Base-by-base conservation (phyloP, 805 yeast genomes). In the Ogataea thermomethanolica region DNA sequence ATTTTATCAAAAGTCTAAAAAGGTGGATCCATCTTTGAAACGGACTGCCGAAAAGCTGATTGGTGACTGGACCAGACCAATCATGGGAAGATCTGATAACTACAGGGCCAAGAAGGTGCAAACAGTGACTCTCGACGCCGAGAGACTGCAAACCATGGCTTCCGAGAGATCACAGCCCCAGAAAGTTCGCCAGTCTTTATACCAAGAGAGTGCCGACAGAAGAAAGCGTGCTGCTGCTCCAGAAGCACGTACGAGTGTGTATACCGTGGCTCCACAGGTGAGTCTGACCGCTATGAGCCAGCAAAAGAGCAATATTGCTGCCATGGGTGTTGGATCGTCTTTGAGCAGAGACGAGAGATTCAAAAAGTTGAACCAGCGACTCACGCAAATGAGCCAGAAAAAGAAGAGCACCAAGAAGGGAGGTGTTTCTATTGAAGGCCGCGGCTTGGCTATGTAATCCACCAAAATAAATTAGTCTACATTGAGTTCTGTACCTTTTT, bases 51-150 rank as follows among this genome's bases (percentile, higher is more conserved):
- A 93, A 58, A 80, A 80, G 58, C 69, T 93, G 45, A 84, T 93
- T 50, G 96, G 96, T 20, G 95, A 89, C 61, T 93, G 99, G 99
- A 91, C 97, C 7, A 78, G 99, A 65, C 99, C 99, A 32, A 88
- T 93, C 47, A 86, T 93, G 74, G 95, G 95, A 51, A 83, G 95
- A 45, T 83, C 95, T 3, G 98, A 91, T 64, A 88, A 90, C 54
- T 91, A 90, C 69, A 81, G 93, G 62, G 96, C 91, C 64, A 81
- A 86, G 65, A 71, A 78, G 46, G 81, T 91, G 45, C 75, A 74
- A 53, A 74, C 80, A 46, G 75, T 78, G 46, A 78, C 77, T 33
- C 89, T 85, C 64, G 84, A 83, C 61, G 75, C 77, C 57, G 71
- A 70, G 51, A 72, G 68, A 49, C 73, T 65, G 59, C 67, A 67